phyloP scores from a whole-genome alignment of 352 stramenopile species.

The Nothophytophthora sp. region DNA sequence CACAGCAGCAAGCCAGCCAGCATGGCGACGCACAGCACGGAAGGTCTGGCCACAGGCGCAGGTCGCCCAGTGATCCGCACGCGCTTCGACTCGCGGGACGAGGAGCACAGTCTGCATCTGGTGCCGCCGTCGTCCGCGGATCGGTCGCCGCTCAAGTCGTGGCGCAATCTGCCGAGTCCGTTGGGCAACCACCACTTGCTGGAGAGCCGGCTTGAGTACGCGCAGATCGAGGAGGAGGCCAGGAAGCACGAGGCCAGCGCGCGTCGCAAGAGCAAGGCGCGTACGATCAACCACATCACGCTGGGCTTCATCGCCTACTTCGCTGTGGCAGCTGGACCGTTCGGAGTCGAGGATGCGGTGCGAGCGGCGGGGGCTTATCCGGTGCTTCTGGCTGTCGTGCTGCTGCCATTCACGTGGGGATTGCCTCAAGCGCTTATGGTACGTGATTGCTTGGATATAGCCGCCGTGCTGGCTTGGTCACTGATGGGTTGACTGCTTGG shows the following conservation, averaged over 20 bases:
- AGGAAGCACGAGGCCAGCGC: constrained; percentile 13
- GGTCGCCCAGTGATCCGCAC: constrained; percentile 47
- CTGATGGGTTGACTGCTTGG: constrained; percentile 4
- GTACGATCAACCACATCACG: constrained; percentile 83
- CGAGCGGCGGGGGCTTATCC: constrained; percentile 68
- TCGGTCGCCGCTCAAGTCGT: constrained; percentile 73
- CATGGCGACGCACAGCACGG: constrained; percentile 2
- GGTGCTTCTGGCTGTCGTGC: constrained; percentile 67
- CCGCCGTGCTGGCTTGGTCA: neutral
- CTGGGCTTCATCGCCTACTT: constrained; percentile 88
- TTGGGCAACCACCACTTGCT: constrained; percentile 47
- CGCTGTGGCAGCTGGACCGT: constrained; percentile 73
- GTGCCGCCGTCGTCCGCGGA: constrained; percentile 75
- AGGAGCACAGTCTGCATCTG: constrained; percentile 51
- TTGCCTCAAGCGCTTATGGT: constrained; percentile 86
- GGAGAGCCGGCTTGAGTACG: constrained; percentile 48
- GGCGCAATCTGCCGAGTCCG: constrained; percentile 67
- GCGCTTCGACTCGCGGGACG: constrained; percentile 64
- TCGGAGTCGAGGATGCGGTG: constrained; percentile 81
- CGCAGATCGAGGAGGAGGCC: constrained; percentile 30
- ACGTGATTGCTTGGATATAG: neutral
- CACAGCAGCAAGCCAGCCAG: no score
- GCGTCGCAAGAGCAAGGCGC: constrained; percentile 37
- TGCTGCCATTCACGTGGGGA: constrained; percentile 83
- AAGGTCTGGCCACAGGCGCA: no score